These are phyloP conservation scores for Pythium chondricola DNA, from an alignment of 352 stramenopile species.

Conservation along the genomic window DNA sequence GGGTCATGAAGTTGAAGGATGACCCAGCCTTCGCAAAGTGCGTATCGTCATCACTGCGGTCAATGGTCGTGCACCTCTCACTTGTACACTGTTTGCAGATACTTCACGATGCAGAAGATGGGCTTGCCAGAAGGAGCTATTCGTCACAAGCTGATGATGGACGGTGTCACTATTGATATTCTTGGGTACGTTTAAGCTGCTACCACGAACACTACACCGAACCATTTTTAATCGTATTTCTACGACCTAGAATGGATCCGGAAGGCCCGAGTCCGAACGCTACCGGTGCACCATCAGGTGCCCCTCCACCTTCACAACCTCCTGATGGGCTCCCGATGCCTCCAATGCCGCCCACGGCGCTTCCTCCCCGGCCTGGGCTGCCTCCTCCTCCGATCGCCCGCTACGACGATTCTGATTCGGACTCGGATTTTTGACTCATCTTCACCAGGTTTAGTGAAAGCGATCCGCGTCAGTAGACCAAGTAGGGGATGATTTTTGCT, in stretches of 20 bases:
- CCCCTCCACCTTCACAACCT: constrained; percentile 8
- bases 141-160: constrained; percentile 76
- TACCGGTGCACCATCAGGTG: constrained; percentile 7
- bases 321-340: constrained; percentile 15
- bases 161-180: constrained; percentile 66
- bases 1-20: constrained; percentile 74
- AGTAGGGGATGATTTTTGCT: no score
- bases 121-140: constrained; percentile 74
- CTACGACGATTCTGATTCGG: constrained; percentile 49
- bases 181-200: constrained; percentile 65
- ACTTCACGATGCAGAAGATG: constrained; percentile 83
- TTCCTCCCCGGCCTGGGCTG: constrained; percentile 31
- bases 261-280: constrained; percentile 69
- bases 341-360: constrained; percentile 26
- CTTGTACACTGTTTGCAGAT: constrained; percentile 27
- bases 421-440: constrained; percentile 21
- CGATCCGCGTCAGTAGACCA: no score
- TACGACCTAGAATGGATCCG: constrained; percentile 56
- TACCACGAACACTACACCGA: no score
- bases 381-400: constrained; percentile 36
- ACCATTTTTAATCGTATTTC: constrained; percentile 2
- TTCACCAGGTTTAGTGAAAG: no score
- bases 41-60: not conserved
- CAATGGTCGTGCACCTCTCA: not conserved
- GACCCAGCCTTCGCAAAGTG: constrained; percentile 74